Conservation (phyloP, 169 alveolate species). For the Eimeria maxima region DNA sequence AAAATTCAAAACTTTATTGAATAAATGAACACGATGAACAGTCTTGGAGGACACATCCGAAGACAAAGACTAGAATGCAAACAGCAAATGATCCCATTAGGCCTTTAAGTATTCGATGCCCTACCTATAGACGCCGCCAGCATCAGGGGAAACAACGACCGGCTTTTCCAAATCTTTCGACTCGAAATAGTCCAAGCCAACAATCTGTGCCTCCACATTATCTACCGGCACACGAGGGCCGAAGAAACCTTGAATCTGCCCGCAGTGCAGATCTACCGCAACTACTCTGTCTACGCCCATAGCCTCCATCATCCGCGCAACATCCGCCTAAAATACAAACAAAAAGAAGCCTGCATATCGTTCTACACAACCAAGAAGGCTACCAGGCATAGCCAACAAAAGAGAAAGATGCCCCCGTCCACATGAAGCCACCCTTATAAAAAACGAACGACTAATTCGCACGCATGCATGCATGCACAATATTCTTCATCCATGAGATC, state of each 20-base stretch:
- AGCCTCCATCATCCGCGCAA: conserved; percentile 96
- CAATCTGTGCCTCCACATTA: conserved; percentile 94
- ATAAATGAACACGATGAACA: neutral
- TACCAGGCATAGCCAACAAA: too few relatives aligned
- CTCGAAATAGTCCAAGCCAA: conserved; percentile 91
- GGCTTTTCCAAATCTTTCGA: conserved; percentile 90
- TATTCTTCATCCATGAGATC: neutral
- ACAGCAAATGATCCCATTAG: neutral
- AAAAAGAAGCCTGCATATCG: neutral
- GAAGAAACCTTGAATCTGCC: conserved; percentile 96
- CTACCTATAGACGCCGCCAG: conserved; percentile 90
- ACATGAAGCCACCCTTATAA: too few relatives aligned
- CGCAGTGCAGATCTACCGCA: conserved; percentile 97
- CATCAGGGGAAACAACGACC: conserved; percentile 98
- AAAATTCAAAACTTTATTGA: neutral
- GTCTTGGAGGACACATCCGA: too few relatives aligned
- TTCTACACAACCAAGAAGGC: neutral
- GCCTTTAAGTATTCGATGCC: neutral
- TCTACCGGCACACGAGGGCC: conserved; percentile 97
- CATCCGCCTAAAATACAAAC: conserved; percentile 89
- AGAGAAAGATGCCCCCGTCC: too few relatives aligned
- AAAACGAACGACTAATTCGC: too few relatives aligned
- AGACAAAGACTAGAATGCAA: neutral
- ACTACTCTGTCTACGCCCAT: conserved; percentile 98
- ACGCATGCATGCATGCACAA: neutral